phyloP scores from a whole-genome alignment of 305 asterid species.

The Coffea humblotiana region DNA sequence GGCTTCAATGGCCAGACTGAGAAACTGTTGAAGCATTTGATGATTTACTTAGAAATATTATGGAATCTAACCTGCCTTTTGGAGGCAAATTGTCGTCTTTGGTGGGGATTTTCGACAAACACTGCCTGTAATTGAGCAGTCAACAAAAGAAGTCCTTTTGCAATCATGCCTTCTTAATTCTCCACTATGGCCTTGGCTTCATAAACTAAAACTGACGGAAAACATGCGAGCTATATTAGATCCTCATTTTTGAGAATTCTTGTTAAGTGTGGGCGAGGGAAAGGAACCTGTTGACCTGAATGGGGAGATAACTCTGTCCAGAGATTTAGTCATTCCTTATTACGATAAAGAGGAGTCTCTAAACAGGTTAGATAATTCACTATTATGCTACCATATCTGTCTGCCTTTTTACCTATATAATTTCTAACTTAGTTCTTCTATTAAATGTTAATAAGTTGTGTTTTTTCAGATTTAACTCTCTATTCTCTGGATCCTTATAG shows the following conservation, averaged over 20 bases:
- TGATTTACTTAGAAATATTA: neutral
- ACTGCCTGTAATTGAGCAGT: neutral
- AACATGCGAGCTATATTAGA: conserved; percentile 6
- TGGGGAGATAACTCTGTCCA: neutral
- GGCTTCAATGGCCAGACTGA: neutral
- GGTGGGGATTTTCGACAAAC: neutral
- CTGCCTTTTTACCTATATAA: too few species aligned
- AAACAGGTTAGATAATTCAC: too few species aligned
- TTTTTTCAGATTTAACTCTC: neutral
- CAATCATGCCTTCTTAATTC: neutral
- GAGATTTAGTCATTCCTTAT: neutral
- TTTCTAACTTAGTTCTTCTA: too few species aligned
- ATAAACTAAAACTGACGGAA: neutral
- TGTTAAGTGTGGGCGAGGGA: neutral
- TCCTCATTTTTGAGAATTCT: neutral
- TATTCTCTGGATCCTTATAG: neutral
- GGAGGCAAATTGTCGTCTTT: neutral
- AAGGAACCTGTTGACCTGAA: neutral
- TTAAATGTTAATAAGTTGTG: too few species aligned
- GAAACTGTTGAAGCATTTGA: neutral
- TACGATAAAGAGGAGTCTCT: neutral
- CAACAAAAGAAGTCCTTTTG: neutral
- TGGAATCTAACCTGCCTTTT: neutral
- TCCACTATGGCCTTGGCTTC: neutral
- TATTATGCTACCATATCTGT: too few species aligned